These are phyloP conservation scores for Fraxinus cuspidata DNA, from an alignment of 257 asterid species.

Conservation along the genomic window DNA sequence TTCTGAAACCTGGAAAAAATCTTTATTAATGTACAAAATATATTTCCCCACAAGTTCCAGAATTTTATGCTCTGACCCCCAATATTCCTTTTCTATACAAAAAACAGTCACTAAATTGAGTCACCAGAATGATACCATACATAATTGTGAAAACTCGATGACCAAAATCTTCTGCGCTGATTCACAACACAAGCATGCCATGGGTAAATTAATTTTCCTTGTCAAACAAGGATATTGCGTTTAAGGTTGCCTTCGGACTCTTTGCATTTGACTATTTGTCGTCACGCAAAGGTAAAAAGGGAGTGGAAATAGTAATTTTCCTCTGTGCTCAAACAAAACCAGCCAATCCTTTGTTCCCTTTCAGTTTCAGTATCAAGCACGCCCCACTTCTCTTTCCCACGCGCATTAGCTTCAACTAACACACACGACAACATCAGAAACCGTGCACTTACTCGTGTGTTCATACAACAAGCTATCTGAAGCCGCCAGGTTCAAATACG, in stretches of 20 bases:
- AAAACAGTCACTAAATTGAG: constrained; percentile 14
- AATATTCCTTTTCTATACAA: constrained; percentile 26
- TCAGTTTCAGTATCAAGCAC: constrained; percentile 5
- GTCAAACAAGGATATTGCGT: constrained; percentile 32
- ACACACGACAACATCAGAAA: background rate
- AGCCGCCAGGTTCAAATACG: background rate
- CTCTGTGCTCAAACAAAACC: background rate
- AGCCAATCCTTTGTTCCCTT: constrained; percentile 8
- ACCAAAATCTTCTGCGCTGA: constrained; percentile 16
- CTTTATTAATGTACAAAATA: constrained; percentile 10
- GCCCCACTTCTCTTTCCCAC: constrained; percentile 17
- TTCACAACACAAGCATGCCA: constrained; percentile 11
- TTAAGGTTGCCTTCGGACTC: background rate
- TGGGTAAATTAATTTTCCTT: constrained; percentile 30
- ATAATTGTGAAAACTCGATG: constrained; percentile 33
- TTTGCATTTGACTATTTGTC: constrained; percentile 25
- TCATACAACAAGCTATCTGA: background rate
- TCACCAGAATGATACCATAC: constrained; percentile 36
- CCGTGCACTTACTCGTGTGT: background rate
- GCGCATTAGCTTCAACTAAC: background rate
- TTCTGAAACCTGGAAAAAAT: constrained; percentile 12
- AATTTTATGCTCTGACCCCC: constrained; percentile 27
- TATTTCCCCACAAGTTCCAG: constrained; percentile 16
- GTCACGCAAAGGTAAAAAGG: background rate
- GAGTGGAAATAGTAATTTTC: constrained; percentile 26